Conservation (phyloP, 1,284 basidiomycete genomes). For the Ceratobasidium papillatum region DNA sequence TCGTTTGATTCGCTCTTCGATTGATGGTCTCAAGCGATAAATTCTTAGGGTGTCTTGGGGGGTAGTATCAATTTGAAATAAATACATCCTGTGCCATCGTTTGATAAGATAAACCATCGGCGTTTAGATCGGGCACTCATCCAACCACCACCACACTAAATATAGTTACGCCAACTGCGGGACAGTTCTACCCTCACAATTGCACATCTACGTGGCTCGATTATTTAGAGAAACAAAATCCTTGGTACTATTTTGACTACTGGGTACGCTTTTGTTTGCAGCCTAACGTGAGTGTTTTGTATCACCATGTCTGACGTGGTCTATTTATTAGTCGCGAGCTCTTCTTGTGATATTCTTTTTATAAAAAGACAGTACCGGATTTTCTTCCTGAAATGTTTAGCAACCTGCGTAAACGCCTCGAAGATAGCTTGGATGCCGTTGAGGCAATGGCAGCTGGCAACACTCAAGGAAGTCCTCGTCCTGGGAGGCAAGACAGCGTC, state of each 20-base stretch:
- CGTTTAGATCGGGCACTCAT: constrained; percentile 3
- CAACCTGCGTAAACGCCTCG: constrained; percentile 44
- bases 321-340: not conserved
- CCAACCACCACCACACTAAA: constrained; percentile 5
- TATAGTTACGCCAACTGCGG: not conserved
- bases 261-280: not conserved
- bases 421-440: constrained; percentile 45
- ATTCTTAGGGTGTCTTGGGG: not conserved
- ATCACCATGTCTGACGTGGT: constrained; percentile 1
- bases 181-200: not conserved
- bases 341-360: not conserved
- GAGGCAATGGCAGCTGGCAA: constrained; percentile 43
- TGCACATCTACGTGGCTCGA: not conserved
- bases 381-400: constrained; percentile 11
- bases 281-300: constrained; percentile 8
- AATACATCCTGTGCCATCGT: no score
- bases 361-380: not conserved
- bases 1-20: no score
- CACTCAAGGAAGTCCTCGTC: constrained; percentile 28
- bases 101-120: constrained; percentile 1
- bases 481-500: constrained; percentile 10
- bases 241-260: not conserved
- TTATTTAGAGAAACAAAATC: not conserved
- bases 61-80: not conserved
- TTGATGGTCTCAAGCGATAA: no score